Base-by-base conservation (phyloP, 305 asterid species). In the Rubia tinctorum region DNA sequence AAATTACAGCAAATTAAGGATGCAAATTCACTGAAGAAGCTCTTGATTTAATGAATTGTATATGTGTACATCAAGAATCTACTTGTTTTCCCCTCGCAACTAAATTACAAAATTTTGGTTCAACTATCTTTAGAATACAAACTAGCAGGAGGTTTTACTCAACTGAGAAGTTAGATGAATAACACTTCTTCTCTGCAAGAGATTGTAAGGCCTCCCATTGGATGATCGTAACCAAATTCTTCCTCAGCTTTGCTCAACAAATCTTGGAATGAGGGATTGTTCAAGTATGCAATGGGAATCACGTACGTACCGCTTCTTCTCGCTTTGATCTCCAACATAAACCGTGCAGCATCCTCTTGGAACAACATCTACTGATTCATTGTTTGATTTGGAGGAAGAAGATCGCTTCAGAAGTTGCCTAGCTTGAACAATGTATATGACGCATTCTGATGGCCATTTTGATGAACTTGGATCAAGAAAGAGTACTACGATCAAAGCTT, bases 201-300 rank as follows among this genome's bases (percentile, higher is more conserved):
- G 44, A 81, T 75, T 43, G 82, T 81, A 23, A 78, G 40, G 22
- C 75, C 78, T 3, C 80, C 78, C 71, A 75, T 77, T 18, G 80
- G 78, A 69, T 79, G 74, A 58, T 67, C 69, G 47, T 47, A 79
- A 8, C 84, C 79, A 49, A 69, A 79, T 60, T 77, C 73, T 75
- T 77, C 70, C 66, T 77, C 71, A 0, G 77, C 73, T 58, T 37
- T 76, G 42, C 22, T 23, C 45, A 79, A 55, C 45, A 63, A 13
- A 27, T 40, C 25, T 8, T 40, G 5, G 77, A 30, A 17, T 27
- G 30, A 27, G 30, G 30, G 30, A 27, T 27, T 27, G 30, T 27
- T 27, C 30, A 27, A 27, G 30, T 27, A 27, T 27, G 30, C 30
- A 27, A 27, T 27, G 30, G 30, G 30, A 27, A 27, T 27, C 30